These are phyloP conservation scores for Boletellus deceptivus DNA, from an alignment of 1,284 basidiomycete genomes.

Conservation along the genomic window DNA sequence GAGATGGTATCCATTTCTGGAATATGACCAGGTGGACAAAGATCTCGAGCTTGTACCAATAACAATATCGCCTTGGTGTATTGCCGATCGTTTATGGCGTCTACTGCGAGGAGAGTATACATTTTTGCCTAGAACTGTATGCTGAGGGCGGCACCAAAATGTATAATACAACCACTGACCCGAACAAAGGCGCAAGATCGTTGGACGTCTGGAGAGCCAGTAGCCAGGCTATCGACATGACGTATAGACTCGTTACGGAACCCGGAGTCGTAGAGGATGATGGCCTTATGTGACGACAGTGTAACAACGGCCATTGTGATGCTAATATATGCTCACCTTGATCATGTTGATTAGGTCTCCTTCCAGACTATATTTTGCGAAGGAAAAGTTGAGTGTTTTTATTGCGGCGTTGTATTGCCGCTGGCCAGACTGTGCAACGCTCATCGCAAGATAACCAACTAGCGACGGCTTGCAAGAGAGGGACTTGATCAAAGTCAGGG, in stretches of 20 bases:
- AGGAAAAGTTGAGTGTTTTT: slow-evolving; percentile 2
- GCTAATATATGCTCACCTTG: slow-evolving; percentile 13
- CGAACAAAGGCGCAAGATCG: slow-evolving; percentile 9
- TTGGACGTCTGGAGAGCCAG: slow-evolving; percentile 1
- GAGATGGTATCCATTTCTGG: slow-evolving; percentile 12
- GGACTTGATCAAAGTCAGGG: slow-evolving; percentile 15
- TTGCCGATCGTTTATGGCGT: slow-evolving; percentile 1
- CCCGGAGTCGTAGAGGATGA: slow-evolving; percentile 13
- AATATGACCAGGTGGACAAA: slow-evolving; percentile 8
- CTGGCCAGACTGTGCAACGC: slow-evolving; percentile 3
- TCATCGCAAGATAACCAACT: slow-evolving; percentile 11
- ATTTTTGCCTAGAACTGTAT: slow-evolving; percentile 17
- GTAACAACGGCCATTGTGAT: not conserved
- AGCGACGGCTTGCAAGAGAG: slow-evolving; percentile 3
- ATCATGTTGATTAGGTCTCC: slow-evolving; percentile 11
- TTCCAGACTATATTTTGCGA: not conserved
- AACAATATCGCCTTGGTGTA: slow-evolving; percentile 1
- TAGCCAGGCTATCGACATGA: not conserved
- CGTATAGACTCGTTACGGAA: slow-evolving; percentile 5
- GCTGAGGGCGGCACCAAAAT: not conserved
- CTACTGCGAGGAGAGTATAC: slow-evolving; percentile 8
- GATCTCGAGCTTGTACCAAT: slow-evolving; percentile 5
- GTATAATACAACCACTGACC: slow-evolving; percentile 4
- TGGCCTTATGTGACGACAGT: slow-evolving; percentile 5
- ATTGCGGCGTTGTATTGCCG: not conserved